Conservation (phyloP, 805 yeast species). For the Schizosaccharomyces octosporus region DNA sequence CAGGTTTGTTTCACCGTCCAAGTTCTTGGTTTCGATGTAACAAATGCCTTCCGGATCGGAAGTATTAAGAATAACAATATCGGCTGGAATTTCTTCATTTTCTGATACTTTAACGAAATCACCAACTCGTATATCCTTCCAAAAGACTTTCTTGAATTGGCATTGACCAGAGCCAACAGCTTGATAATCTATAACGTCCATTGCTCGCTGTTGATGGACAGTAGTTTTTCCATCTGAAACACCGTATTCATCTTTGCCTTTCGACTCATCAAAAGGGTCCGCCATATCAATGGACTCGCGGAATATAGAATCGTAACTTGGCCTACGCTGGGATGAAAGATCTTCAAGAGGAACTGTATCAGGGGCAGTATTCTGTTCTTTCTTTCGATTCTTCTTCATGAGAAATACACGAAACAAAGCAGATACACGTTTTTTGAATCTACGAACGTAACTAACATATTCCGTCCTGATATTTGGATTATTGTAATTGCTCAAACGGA, state of each 20-base stretch:
- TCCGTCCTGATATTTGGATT: conserved; percentile 36
- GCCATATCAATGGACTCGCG: not conserved
- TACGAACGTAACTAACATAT: conserved; percentile 38
- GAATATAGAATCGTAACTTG: not conserved
- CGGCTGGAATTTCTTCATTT: conserved; percentile 62
- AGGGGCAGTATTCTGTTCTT: not conserved
- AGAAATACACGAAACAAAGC: not conserved
- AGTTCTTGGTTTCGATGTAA: conserved; percentile 43
- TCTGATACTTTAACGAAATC: conserved; percentile 42
- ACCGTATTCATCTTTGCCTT: not conserved
- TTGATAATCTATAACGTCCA: not conserved
- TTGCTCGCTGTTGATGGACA: not conserved
- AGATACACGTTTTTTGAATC: conserved; percentile 27
- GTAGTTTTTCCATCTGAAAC: not conserved
- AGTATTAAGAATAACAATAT: conserved; percentile 38
- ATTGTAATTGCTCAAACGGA: conserved; percentile 25
- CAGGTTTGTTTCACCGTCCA: conserved; percentile 57
- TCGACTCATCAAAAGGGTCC: not conserved
- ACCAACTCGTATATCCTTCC: conserved; percentile 60
- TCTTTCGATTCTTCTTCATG: not conserved
- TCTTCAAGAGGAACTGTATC: not conserved
- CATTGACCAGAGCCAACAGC: not conserved
- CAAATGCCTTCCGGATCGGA: conserved; percentile 48
- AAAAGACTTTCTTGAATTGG: conserved; percentile 23
- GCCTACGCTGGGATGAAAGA: not conserved